Evolutionary conservation across 2,329 filamentous ascomycete species (phyloP), one percentile per base, ranked within the genome.

Genomic region (Ophiostoma sp.): DNA sequence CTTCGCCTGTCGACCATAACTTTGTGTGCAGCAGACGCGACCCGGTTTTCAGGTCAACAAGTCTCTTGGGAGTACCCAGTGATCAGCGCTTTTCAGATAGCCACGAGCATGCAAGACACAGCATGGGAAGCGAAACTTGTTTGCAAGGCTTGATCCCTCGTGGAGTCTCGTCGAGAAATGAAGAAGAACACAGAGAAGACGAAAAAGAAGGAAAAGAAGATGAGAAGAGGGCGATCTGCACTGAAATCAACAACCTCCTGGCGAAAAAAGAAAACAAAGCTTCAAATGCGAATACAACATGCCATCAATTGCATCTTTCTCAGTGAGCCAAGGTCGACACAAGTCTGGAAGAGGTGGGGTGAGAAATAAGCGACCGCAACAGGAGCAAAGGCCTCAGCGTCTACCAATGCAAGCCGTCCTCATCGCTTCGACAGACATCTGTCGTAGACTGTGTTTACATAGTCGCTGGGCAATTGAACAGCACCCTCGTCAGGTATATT

Each of bases 21-120:
- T 12, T 45, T 5, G n/a, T n/a, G n/a, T n/a, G n/a, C n/a, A n/a
- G n/a, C 50, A 28, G 22, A 55, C 50, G 22, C 22, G 50, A 55
- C 22, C 50, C 50, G 50, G 50, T 8, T 55, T 55, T 55, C 12
- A 55, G 50, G 50, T 52, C 9, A 12, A 7, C 39, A 3, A 12
- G 42, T 48, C 42, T 48, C 15, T 48, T 15, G 15, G 15, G 15
- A n/a, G 19, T 52, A 19, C 17, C 12, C 55, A 59, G 7, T 28
- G 55, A 59, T 59, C 55, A 19, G 28, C 55, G 28, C 28, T 19
- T 8, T 7, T 22, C 12, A 28, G 50, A 55, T 3, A 59, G 55
- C 59, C 59, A 63, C 59, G 59, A 63, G 59, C 59, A 63, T 11
- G 59, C 59, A 63, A 63, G 59, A 63, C 59, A 63, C 8, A 12